Base-by-base conservation (phyloP, 306 rosid species). In the Argentina anserina region DNA sequence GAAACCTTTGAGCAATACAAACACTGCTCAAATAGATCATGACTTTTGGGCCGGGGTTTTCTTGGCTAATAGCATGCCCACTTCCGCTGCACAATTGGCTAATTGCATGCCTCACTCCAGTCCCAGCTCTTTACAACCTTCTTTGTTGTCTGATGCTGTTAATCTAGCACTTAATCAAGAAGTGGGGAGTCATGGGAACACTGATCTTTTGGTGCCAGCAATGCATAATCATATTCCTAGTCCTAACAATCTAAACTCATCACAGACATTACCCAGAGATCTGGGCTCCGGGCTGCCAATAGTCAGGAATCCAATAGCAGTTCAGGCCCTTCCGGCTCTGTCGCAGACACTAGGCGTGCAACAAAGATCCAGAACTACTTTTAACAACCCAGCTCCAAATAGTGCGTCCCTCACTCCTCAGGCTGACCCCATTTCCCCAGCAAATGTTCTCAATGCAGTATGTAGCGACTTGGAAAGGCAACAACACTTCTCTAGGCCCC, bases 301-400 rank as follows among this genome's bases (percentile, higher is more conserved):
- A 67, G 56, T 9, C 73, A 87, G 97, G 86, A 75, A 78, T 65
- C 89, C 95, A 1, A 9, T 69, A 33, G 96, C 96, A 62, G 85
- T 88, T 75, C 98, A 94, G 84, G 97, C 96, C 67, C 97, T 91
- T 65, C 92, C 98, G 37, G 91, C 72, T 36, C 90, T 70, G 81
- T 75, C 91, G 71, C 88, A 40, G 71, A 53, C 77, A 42, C 43
- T 75, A 55, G 81, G 77, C 31, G 65, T 76, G 40, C 89, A 71
- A 56, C 91, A 85, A 79, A 80, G 83, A 80, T 69, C 76, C 67
- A 77, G 87, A 74, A 75, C 80, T 61, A 75, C 61, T 84, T 81
- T 79, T 72, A 86, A 55, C 81, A 62, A 84, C 45, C 40, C 73
- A 53, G 40, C 80, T 71, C 61, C 87, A 10, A 78, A 56, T 77